A percentile compares a stretch with the other conserved stretches of the same genome.
Conservation (phyloP, 1,139 yeast genomes). For the Kodamaea fungicola region DNA sequence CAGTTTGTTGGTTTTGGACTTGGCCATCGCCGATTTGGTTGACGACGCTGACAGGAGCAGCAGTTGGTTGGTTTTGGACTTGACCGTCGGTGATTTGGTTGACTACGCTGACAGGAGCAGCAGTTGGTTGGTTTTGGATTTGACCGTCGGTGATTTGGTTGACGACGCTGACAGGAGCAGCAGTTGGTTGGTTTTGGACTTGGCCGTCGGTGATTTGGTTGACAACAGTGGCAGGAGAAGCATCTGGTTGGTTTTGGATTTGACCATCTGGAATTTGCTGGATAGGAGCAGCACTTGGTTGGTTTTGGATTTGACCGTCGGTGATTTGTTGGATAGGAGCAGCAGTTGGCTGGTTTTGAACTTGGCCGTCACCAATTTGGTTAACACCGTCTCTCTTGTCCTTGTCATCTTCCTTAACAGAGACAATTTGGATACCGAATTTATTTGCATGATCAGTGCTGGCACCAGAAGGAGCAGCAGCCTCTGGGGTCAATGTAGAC, state of each 20-base stretch:
- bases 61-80: conserved; percentile 42
- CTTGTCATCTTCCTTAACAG: conserved; percentile 26
- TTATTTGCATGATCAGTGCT: conserved; percentile 35
- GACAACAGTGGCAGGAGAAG: conserved; percentile 21
- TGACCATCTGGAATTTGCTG: conserved; percentile 56
- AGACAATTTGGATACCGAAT: conserved; percentile 70
- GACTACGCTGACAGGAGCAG: conserved; percentile 27
- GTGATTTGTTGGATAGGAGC: conserved; percentile 11
- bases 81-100: conserved; percentile 56
- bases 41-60: conserved; percentile 17
- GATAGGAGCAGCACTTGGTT: conserved; percentile 40
- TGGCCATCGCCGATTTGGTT: conserved; percentile 45
- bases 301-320: conserved; percentile 13
- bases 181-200: conserved; percentile 27
- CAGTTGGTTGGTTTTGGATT: conserved; percentile 42
- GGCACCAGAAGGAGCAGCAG: conserved; percentile 20
- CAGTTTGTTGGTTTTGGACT: conserved; percentile 18
- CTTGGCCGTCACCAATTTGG: conserved; percentile 48
- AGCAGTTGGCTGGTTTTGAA: conserved; percentile 45
- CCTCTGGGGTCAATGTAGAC: conserved; percentile 29
- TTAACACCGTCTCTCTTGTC: conserved; percentile 29
- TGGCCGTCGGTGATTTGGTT: conserved; percentile 43
- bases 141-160: conserved; percentile 46
- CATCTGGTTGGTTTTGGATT: conserved; percentile 40
- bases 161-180: conserved; percentile 20